Evolutionary conservation across 2,329 filamentous ascomycete species (phyloP).

Genomic region (Fusarium piperis): DNA sequence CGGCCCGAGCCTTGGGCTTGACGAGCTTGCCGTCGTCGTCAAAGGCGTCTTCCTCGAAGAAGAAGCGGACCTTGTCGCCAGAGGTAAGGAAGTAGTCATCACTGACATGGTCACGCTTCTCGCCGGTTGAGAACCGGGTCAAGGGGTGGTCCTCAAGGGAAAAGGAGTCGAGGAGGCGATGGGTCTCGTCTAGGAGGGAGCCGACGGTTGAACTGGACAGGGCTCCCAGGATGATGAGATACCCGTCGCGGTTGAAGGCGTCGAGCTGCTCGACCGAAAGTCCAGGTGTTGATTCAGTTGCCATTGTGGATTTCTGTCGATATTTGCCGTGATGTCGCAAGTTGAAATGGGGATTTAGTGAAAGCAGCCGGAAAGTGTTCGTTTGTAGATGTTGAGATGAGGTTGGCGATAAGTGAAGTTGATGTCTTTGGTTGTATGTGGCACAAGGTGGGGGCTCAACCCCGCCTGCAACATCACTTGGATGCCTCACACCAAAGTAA

Average conservation of each 20-base stretch:
- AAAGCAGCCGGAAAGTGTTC: background rate
- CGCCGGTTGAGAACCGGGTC: slow-evolving; percentile 92
- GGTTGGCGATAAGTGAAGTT: slow-evolving; percentile 15
- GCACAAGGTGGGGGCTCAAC: slow-evolving; percentile 31
- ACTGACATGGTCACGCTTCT: slow-evolving; percentile 79
- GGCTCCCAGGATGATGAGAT: slow-evolving; percentile 85
- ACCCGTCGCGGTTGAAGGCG: slow-evolving; percentile 84
- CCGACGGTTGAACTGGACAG: slow-evolving; percentile 73
- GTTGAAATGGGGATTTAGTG: background rate
- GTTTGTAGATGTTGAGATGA: slow-evolving; percentile 10
- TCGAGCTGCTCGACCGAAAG: slow-evolving; percentile 77
- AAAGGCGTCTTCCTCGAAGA: slow-evolving; percentile 97
- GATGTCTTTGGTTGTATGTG: slow-evolving; percentile 10
- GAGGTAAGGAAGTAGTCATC: slow-evolving; percentile 94
- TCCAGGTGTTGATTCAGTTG: slow-evolving; percentile 50
- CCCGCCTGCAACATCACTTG: slow-evolving; percentile 29
- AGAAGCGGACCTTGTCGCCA: slow-evolving; percentile 93
- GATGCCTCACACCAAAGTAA: slow-evolving; percentile 13
- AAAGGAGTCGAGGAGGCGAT: slow-evolving; percentile 78
- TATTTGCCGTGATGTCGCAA: background rate
- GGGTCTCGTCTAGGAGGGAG: slow-evolving; percentile 78
- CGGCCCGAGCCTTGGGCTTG: slow-evolving; percentile 83
- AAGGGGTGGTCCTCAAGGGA: slow-evolving; percentile 86
- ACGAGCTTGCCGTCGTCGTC: slow-evolving; percentile 68
- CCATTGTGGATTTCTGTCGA: slow-evolving; percentile 16